Percentiles rank a stretch among this genome's conserved stretches.
Conservation (phyloP, 108 stramenopile genomes). For the Cyclotella sp. region DNA sequence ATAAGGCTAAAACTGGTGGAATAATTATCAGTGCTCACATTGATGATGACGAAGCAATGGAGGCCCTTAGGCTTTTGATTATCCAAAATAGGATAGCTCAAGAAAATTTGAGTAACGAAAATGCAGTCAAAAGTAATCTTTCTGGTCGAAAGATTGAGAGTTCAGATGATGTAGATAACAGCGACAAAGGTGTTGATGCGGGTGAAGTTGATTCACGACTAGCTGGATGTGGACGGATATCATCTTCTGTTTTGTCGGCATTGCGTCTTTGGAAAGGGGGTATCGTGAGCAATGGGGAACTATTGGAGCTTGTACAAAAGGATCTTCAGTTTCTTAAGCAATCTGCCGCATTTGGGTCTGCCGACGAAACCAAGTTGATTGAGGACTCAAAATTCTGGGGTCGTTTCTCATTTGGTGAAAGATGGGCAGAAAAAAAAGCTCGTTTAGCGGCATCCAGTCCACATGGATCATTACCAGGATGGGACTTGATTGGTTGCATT, state of each 20-base stretch:
- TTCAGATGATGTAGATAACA: constrained; percentile 9
- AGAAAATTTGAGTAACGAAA: constrained; percentile 65
- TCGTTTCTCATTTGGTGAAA: constrained; percentile 93
- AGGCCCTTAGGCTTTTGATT: constrained; percentile 79
- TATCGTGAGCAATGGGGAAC: constrained; percentile 81
- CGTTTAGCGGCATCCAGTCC: constrained; percentile 83
- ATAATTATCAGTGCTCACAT: constrained; percentile 40
- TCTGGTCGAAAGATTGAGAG: constrained; percentile 18
- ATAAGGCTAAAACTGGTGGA: constrained; percentile 9
- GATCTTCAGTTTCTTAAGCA: constrained; percentile 78
- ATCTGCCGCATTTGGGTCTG: constrained; percentile 51
- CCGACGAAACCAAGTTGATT: constrained; percentile 70
- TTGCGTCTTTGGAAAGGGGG: constrained; percentile 83
- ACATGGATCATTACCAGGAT: constrained; percentile 75
- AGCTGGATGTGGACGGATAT: constrained; percentile 82
- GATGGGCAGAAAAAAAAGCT: constrained; percentile 93
- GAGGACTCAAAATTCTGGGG: constrained; percentile 92
- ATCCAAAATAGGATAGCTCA: constrained; percentile 85
- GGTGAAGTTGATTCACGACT: constrained; percentile 83
- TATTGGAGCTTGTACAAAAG: constrained; percentile 87
- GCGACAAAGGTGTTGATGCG: constrained; percentile 76
- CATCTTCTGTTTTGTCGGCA: constrained; percentile 83
- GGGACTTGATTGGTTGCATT: constrained; percentile 93
- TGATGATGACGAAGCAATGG: constrained; percentile 87
- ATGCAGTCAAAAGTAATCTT: constrained; percentile 51